Evolutionary conservation across 1,284 basidiomycete genomes (phyloP).

Genomic region (Malassezia cuniculi): DNA sequence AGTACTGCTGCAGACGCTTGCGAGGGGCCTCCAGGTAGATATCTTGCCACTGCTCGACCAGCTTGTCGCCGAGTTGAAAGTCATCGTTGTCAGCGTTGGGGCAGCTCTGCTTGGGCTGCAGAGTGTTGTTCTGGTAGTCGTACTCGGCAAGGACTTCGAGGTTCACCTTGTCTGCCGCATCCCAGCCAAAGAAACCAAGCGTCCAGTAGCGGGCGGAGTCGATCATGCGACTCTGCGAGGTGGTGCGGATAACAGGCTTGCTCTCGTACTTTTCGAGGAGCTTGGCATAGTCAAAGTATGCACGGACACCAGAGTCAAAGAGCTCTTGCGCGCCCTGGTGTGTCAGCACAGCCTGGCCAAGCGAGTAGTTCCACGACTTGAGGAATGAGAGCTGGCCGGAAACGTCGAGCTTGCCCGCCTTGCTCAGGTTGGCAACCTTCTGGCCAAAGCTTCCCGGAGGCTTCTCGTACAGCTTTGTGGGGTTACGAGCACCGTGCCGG

Average conservation of each 20-base stretch:
- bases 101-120: slow-evolving; percentile 60
- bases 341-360: slow-evolving; percentile 59
- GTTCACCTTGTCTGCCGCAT: slow-evolving; percentile 28
- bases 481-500: slow-evolving; percentile 40
- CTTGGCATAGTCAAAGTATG: slow-evolving; percentile 42
- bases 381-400: slow-evolving; percentile 58
- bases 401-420: slow-evolving; percentile 28
- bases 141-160: slow-evolving; percentile 36
- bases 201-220: slow-evolving; percentile 63
- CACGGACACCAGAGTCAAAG: slow-evolving; percentile 39
- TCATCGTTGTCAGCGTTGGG: slow-evolving; percentile 49
- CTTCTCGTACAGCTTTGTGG: slow-evolving; percentile 15
- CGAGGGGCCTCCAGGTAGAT: slow-evolving; percentile 33
- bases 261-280: slow-evolving; percentile 22
- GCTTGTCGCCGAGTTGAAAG: slow-evolving; percentile 51
- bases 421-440: slow-evolving; percentile 2
- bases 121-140: slow-evolving; percentile 55
- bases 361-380: slow-evolving; percentile 54
- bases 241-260: slow-evolving; percentile 39
- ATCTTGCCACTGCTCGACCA: slow-evolving; percentile 43
- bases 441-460: slow-evolving; percentile 1
- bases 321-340: slow-evolving; percentile 67
- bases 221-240: slow-evolving; percentile 59
- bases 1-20: slow-evolving; percentile 27
- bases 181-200: slow-evolving; percentile 28